These are phyloP conservation scores for Biscogniauxia sp. DNA, from an alignment of 2,329 filamentous ascomycete species.

Conservation along the genomic window DNA sequence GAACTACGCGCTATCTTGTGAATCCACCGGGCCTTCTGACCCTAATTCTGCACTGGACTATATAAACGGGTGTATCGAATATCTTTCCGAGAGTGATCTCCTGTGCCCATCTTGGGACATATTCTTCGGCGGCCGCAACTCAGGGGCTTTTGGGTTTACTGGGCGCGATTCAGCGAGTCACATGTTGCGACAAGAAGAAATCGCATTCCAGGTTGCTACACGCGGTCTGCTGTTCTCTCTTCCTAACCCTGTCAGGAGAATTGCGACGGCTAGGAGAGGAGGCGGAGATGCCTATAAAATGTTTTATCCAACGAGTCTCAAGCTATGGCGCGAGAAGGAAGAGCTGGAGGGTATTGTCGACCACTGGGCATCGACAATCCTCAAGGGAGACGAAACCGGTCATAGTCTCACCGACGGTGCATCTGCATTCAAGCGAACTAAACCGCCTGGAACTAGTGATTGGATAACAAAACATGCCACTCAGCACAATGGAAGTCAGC, in stretches of 20 bases:
- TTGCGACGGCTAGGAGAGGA: constrained; percentile 43
- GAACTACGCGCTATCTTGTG: constrained; percentile 87
- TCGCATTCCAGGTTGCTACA: constrained; percentile 87
- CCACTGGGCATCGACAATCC: constrained; percentile 61
- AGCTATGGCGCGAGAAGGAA: constrained; percentile 79
- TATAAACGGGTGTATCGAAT: constrained; percentile 80
- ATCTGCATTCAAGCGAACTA: constrained; percentile 47
- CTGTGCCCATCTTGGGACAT: constrained; percentile 71
- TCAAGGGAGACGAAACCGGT: constrained; percentile 49
- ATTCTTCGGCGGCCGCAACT: constrained; percentile 62
- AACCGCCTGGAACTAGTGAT: constrained; percentile 30
- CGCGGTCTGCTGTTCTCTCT: constrained; percentile 82
- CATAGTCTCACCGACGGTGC: constrained; percentile 45
- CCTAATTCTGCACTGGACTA: constrained; percentile 67
- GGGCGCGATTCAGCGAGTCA: constrained; percentile 64
- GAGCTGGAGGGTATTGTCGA: constrained; percentile 75
- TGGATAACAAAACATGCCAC: constrained; percentile 19
- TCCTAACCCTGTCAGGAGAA: constrained; percentile 80
- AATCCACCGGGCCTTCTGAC: constrained; percentile 49
- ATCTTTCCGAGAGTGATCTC: constrained; percentile 83
- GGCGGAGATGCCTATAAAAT: constrained; percentile 73
- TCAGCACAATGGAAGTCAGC: constrained; percentile 16
- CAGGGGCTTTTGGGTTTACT: constrained; percentile 42
- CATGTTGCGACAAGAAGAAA: constrained; percentile 84
- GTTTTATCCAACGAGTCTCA: constrained; percentile 85